Base-by-base conservation (phyloP, 768 basidiomycete species). In the Calocybe indica region DNA sequence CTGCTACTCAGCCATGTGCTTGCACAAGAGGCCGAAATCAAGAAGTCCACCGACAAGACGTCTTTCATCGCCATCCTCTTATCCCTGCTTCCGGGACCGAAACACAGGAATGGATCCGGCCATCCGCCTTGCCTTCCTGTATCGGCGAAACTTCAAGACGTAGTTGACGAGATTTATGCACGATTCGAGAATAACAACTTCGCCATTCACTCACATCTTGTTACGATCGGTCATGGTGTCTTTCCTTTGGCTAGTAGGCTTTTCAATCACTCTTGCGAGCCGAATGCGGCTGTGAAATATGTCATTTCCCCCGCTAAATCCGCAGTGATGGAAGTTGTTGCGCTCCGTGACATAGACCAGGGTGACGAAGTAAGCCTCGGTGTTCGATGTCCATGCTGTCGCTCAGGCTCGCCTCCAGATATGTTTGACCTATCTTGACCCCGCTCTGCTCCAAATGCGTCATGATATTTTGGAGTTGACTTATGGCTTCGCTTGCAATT, bases 121-220 rank as follows among this genome's bases (percentile, higher is more conserved):
- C 22, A 22, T 22, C 22, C 22, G 22, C 22, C 22, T 22, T 22
- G 22, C 22, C 22, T 22, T 22, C 4, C 22, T 22, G 22, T 4
- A 22, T 22, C 22, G 22, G 22, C 22, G 22, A 22, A 22, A 22
- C 4, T 22, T 22, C 22, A 22, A 22, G 22, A 22, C 22, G 4
- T 22, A 4, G 57, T 69, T 1, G 46, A 64, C 30, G 43, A 57
- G 3, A 46, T 86, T 1, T 82, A 79, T 58, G 55, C 70, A 5
- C 79, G 85, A 39, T 90, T 86, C 53, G 79, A 79, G 37, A 91
- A 88, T 67, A 92, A 91, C 62, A 89, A 92, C 56, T 91, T 89
- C 61, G 73, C 80, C 7, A 66, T 91, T 15, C 84, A 88, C 56
- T 84, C 82, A 2, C 85, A 88, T 67, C 67, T 90, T 36, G 77